Evolutionary conservation across 805 yeast species (phyloP).

Genomic region (Kregervanrija pseudodelftensis): DNA sequence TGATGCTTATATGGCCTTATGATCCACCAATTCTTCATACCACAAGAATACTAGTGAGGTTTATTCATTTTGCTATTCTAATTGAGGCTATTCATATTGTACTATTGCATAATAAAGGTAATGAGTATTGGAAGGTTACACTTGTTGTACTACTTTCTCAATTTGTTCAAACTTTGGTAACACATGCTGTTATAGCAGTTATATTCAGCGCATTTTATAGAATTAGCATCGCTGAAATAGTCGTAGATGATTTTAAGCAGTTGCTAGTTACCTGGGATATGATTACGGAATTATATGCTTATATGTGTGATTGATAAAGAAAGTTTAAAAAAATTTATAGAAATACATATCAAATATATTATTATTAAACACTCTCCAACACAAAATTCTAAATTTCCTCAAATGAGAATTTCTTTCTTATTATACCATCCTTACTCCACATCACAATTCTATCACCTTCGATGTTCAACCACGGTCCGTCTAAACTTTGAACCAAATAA

Average conservation of each 20-base stretch:
- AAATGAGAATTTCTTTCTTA: constrained; percentile 21
- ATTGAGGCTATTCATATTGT: constrained; percentile 29
- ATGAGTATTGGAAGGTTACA: constrained; percentile 24
- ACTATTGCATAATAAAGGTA: constrained; percentile 17
- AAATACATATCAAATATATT: not conserved
- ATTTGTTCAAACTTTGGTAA: constrained; percentile 13
- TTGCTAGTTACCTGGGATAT: constrained; percentile 2
- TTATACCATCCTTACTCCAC: constrained; percentile 33
- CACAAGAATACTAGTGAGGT: constrained; percentile 26
- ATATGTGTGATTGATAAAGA: no score
- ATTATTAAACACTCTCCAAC: not conserved
- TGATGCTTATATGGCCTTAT: constrained; percentile 96
- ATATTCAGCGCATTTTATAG: constrained; percentile 15
- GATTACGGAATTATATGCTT: no score
- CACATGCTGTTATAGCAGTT: constrained; percentile 18
- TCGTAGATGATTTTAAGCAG: constrained; percentile 23
- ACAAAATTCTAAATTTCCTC: constrained; percentile 17
- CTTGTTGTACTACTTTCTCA: constrained; percentile 21
- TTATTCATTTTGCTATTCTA: constrained; percentile 25
- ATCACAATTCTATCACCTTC: constrained; percentile 48
- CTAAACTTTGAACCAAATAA: constrained; percentile 56
- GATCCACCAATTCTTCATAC: constrained; percentile 56
- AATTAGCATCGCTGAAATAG: constrained; percentile 12
- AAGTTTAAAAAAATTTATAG: constrained; percentile 3
- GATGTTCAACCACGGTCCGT: constrained; percentile 78